Base-by-base conservation (phyloP, 139 green algal genomes). In the Chlorella sp. region DNA sequence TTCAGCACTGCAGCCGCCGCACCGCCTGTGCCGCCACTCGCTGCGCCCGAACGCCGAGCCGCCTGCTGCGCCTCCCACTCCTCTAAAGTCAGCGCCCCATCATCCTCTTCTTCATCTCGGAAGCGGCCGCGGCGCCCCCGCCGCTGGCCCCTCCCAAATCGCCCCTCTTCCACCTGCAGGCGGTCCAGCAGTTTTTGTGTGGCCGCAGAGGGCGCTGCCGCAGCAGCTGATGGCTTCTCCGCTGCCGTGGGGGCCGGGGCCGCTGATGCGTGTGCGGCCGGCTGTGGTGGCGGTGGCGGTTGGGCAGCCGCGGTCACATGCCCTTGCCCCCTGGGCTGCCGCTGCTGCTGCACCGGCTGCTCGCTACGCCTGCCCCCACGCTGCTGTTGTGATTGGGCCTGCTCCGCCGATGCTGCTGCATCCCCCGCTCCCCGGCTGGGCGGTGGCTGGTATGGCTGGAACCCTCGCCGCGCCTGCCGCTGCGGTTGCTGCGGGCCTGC, bases 71-170 rank as follows among this genome's bases (percentile, higher is more conserved):
- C 90, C 83, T 93, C 89, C 64, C 87, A 93, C 75, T 93, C 89
- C 69, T 93, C 89, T 68, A 93, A 75, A 4, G 89, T 93, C 85
- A 92, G 87, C 16, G 32, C 56, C 30, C 81, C 81, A 41, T 79
- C 81, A 25, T 87, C 84, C 2, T 83, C 88, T 26, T 91, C 85
- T 1, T 91, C 80, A n/a, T 87, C 87, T 5, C 69, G 74, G 12
- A 64, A 55, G n/a, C 69, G 51, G 12, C 87, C 44, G 21, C 87
- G 82, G 3, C 89, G 64, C 2, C 88, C 57, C 18, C 70, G 51
- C 28, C 86, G 62, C 36, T 70, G 76, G 28, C 84, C 55, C 65
- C 72, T 34, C 70, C 74, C 74, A 47, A 67, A 80, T 1, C 68
- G 23, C 38, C 36, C 39, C 70, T 68, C 72, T 47, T 79, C 56